Percentiles rank a stretch among this genome's conserved stretches.
Conservation (phyloP, 371 early-diverging fungal species). For the Mucor saturninus region DNA sequence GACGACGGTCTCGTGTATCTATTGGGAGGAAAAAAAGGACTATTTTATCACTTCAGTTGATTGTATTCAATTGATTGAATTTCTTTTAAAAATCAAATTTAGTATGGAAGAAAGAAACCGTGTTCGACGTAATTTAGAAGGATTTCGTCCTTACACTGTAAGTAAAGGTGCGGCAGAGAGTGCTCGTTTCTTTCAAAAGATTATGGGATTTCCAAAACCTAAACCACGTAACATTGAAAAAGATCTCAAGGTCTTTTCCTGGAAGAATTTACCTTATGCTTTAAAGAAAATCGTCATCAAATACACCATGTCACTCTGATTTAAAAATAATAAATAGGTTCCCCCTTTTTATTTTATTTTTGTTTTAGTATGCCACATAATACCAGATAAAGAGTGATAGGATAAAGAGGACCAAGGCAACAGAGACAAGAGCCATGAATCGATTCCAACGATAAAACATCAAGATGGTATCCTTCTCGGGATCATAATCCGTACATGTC, state of each 20-base stretch:
- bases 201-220: conserved; percentile 83
- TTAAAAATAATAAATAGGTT: neutral
- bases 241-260: conserved; percentile 83
- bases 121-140: conserved; percentile 82
- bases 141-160: conserved; percentile 77
- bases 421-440: conserved; percentile 35
- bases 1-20: conserved; percentile 75
- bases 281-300: conserved; percentile 79
- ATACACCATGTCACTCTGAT: conserved; percentile 47
- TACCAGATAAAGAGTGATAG: conserved; percentile 38
- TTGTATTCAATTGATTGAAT: conserved; percentile 73
- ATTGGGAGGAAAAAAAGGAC: conserved; percentile 74
- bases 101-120: conserved; percentile 86
- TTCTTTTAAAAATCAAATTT: conserved; percentile 70
- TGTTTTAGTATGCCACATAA: neutral
- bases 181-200: conserved; percentile 73
- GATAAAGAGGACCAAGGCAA: conserved; percentile 23
- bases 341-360: neutral
- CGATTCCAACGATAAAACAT: conserved; percentile 38
- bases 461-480: conserved; percentile 3
- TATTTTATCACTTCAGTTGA: conserved; percentile 84
- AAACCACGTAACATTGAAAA: conserved; percentile 89
- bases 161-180: conserved; percentile 73
- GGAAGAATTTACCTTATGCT: conserved; percentile 68
- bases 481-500: neutral